phyloP scores from a whole-genome alignment of 1,284 basidiomycete species.

The Pyrrhoderma noxium region DNA sequence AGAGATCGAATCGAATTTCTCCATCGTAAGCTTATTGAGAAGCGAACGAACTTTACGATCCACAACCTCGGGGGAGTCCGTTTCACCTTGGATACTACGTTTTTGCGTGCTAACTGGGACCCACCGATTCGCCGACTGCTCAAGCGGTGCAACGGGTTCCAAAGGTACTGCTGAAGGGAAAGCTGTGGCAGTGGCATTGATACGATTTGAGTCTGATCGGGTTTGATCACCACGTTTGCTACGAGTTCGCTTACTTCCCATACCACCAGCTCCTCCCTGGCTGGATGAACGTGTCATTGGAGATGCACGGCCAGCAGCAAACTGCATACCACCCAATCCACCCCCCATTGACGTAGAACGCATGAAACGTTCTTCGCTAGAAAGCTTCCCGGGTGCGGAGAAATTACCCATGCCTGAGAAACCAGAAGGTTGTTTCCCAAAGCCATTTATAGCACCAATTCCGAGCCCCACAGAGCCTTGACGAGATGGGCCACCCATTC shows the following conservation, averaged over 20 bases:
- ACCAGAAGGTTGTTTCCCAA: slow-evolving; percentile 23
- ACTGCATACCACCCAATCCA: slow-evolving; percentile 37
- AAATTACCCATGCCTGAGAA: slow-evolving; percentile 67
- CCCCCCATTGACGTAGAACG: slow-evolving; percentile 41
- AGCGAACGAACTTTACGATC: slow-evolving; percentile 91
- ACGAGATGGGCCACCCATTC: slow-evolving; percentile 35
- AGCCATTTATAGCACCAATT: slow-evolving; percentile 35
- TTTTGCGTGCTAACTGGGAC: slow-evolving; percentile 23
- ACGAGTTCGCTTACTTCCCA: slow-evolving; percentile 51
- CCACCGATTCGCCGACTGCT: slow-evolving; percentile 82
- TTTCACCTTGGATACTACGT: slow-evolving; percentile 28
- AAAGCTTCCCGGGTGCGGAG: slow-evolving; percentile 48
- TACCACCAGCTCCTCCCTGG: slow-evolving; percentile 48
- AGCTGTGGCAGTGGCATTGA: slow-evolving; percentile 19
- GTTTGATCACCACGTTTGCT: slow-evolving; percentile 64
- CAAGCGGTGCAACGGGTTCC: slow-evolving; percentile 72
- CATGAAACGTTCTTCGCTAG: slow-evolving; percentile 69
- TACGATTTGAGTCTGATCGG: slow-evolving; percentile 37
- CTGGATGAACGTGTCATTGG: slow-evolving; percentile 70
- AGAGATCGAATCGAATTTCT: slow-evolving; percentile 94
- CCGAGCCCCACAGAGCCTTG: slow-evolving; percentile 54
- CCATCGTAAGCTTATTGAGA: slow-evolving; percentile 96
- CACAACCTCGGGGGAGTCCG: slow-evolving; percentile 77
- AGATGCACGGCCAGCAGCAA: slow-evolving; percentile 37
- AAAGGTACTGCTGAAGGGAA: slow-evolving; percentile 20